These are phyloP conservation scores for Hexamita inflata DNA, from an alignment of 208 protist species.

Conservation along the genomic window DNA sequence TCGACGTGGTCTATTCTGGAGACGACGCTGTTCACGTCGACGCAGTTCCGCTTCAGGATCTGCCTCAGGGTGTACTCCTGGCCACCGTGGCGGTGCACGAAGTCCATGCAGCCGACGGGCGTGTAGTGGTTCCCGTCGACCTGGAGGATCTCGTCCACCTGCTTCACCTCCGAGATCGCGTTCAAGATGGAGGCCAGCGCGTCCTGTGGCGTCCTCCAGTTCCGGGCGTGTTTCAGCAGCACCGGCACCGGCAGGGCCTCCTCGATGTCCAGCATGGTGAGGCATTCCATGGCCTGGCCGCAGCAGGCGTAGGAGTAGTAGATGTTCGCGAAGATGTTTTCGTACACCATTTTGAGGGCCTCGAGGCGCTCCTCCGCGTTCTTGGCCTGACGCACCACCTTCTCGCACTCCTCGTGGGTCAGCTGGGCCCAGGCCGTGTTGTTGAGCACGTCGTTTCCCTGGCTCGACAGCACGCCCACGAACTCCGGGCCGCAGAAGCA, in stretches of 20 bases:
- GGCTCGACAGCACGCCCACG: no score
- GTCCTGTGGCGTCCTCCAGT: constrained; percentile 4
- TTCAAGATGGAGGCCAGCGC: neutral
- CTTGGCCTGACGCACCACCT: no score
- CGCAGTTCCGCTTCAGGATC: no score
- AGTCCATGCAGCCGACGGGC: no score
- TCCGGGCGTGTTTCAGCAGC: neutral
- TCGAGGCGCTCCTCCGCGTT: neutral
- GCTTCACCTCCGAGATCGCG: neutral
- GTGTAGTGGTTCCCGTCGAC: neutral
- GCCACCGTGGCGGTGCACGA: no score
- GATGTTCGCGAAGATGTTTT: constrained; percentile 19
- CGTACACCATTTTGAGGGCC: neutral
- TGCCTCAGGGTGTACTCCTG: no score
- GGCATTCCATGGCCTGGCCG: neutral
- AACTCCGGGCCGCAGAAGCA: no score
- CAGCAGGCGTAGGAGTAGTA: neutral
- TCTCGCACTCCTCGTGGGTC: no score
- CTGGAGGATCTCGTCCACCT: neutral
- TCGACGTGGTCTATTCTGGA: no score
- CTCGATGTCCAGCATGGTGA: constrained; percentile 9
- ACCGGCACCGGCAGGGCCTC: constrained; percentile 9
- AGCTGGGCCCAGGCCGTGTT: no score
- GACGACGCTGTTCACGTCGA: no score
- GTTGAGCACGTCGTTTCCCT: no score